Percentiles rank a stretch among this genome's conserved stretches.
These are phyloP conservation scores for Capsella bursapastoris DNA, from an alignment of 345 rosid species.

Conservation along the genomic window DNA sequence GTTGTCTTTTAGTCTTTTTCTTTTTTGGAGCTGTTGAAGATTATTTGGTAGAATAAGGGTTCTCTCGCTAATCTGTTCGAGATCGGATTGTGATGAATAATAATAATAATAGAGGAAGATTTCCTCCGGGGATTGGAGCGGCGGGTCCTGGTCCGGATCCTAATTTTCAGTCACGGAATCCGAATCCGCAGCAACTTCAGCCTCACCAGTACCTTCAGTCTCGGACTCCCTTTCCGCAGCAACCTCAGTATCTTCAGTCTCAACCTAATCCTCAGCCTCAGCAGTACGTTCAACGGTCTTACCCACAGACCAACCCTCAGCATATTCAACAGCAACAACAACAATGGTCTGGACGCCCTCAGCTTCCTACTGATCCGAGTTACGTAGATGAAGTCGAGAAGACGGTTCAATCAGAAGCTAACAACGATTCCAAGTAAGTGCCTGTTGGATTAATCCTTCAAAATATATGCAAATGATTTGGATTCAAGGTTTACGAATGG, in stretches of 20 bases:
- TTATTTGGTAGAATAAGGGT: not conserved
- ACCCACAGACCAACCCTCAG: slow-evolving; percentile 27
- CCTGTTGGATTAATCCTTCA: not conserved
- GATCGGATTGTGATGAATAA: slow-evolving; percentile 54
- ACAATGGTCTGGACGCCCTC: slow-evolving; percentile 60
- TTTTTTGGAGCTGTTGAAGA: slow-evolving; percentile 25
- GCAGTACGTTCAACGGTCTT: slow-evolving; percentile 39
- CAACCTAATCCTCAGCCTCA: slow-evolving; percentile 42
- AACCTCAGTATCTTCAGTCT: slow-evolving; percentile 53
- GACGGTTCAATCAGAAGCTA: slow-evolving; percentile 88
- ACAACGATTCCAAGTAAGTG: slow-evolving; percentile 66
- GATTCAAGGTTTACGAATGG: not conserved
- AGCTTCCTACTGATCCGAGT: slow-evolving; percentile 46
- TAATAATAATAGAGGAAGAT: slow-evolving; percentile 59
- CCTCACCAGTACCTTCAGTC: slow-evolving; percentile 45
- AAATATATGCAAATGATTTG: too few relatives aligned
- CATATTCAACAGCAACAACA: slow-evolving; percentile 40
- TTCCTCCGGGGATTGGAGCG: slow-evolving; percentile 72
- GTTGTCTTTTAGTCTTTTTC: not conserved
- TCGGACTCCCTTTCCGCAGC: slow-evolving; percentile 50
- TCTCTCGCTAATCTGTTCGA: not conserved
- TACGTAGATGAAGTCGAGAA: slow-evolving; percentile 79
- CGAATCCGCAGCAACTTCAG: slow-evolving; percentile 30
- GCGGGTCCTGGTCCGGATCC: slow-evolving; percentile 61
- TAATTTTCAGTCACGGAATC: slow-evolving; percentile 50